Evolutionary conservation across 441 rosid genomes (phyloP).

Genomic region (Iberis amara): DNA sequence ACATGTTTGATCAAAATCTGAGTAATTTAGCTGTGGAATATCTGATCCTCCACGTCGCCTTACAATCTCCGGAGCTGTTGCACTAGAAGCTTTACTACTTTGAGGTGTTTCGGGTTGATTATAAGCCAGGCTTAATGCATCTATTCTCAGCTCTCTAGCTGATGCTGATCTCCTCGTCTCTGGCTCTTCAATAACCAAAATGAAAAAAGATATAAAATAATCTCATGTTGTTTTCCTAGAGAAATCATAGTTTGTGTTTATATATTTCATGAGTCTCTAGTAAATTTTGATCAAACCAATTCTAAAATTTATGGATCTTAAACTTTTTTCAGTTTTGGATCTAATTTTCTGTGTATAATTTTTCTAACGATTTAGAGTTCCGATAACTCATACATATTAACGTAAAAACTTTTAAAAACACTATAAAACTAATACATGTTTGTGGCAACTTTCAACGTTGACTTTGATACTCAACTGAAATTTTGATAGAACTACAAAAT

Average conservation of each 20-base stretch:
- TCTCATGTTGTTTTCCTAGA: neutral
- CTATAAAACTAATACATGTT: too few relatives aligned
- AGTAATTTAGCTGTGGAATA: constrained; percentile 20
- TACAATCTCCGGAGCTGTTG: neutral
- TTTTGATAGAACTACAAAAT: neutral
- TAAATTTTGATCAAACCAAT: too few relatives aligned
- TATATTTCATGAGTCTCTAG: too few relatives aligned
- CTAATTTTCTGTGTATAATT: too few relatives aligned
- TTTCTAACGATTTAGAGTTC: too few relatives aligned
- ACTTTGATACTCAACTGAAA: too few relatives aligned
- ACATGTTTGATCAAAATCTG: constrained; percentile 20
- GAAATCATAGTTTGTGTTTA: neutral
- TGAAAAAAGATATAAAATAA: neutral
- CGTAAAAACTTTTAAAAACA: too few relatives aligned
- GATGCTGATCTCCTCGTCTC: constrained; percentile 28
- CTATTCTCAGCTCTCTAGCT: constrained; percentile 24
- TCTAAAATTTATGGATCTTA: too few relatives aligned
- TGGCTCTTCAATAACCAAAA: constrained; percentile 21
- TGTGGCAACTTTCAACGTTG: too few relatives aligned
- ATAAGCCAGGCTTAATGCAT: constrained; percentile 5
- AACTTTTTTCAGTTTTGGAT: too few relatives aligned
- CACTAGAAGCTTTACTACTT: constrained; percentile 14
- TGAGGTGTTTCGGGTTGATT: constrained; percentile 15
- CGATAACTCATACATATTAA: too few relatives aligned
- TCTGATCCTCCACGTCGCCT: constrained; percentile 32